A percentile compares a stretch with the other conserved stretches of the same genome.
Conservation (phyloP, 306 rosid species). For the Phaseolus lunatus region DNA sequence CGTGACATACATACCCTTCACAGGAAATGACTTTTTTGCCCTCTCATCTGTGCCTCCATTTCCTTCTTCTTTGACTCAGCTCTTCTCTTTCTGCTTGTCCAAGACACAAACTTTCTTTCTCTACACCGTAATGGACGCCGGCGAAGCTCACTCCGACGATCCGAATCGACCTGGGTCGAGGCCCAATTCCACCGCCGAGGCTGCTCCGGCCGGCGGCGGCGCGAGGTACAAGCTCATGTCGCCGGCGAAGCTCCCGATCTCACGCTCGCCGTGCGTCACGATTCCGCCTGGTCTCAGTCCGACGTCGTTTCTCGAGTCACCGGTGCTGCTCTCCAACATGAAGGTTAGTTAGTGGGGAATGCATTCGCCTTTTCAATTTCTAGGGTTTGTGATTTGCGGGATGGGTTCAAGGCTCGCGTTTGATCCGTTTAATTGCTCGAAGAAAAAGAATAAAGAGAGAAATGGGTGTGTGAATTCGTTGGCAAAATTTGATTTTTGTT, state of each 20-base stretch:
- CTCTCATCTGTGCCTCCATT: conserved; percentile 38
- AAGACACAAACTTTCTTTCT: background rate
- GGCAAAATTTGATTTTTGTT: conserved; percentile 19
- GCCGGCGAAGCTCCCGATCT: conserved; percentile 99
- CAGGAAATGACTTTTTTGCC: conserved; percentile 60
- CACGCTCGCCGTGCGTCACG: conserved; percentile 79
- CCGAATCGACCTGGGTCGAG: conserved; percentile 38
- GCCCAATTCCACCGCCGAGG: conserved; percentile 33
- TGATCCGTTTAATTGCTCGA: conserved; percentile 46
- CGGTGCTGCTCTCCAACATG: conserved; percentile 86
- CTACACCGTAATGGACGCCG: conserved; percentile 55
- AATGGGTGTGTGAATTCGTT: conserved; percentile 24
- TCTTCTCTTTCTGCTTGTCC: background rate
- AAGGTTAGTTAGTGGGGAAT: conserved; percentile 62
- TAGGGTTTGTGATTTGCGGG: conserved; percentile 26
- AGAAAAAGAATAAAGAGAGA: background rate
- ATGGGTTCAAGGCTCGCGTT: background rate
- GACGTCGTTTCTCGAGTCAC: conserved; percentile 88
- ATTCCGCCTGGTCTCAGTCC: conserved; percentile 95
- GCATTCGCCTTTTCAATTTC: conserved; percentile 5
- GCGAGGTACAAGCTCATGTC: conserved; percentile 95
- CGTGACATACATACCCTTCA: background rate
- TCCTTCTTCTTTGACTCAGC: conserved; percentile 27
- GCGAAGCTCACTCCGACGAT: conserved; percentile 45
- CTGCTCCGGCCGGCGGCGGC: conserved; percentile 14